phyloP scores from a whole-genome alignment of 163 green algal genomes.

The Scenedesmus sp. region DNA sequence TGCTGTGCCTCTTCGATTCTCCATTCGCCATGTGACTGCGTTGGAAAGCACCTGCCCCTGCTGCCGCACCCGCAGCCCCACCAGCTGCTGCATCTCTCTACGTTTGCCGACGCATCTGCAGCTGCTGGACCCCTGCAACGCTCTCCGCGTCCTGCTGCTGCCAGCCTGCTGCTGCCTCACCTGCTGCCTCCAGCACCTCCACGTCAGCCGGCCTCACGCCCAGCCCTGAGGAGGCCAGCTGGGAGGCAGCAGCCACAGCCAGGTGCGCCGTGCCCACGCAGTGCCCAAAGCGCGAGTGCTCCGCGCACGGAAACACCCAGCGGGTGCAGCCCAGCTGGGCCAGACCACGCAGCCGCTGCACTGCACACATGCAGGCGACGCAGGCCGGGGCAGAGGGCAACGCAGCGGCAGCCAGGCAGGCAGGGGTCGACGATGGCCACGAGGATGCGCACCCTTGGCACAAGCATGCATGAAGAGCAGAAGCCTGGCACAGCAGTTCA shows the following conservation, averaged over 20 bases:
- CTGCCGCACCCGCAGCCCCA: no score
- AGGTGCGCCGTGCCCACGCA: conserved; percentile 77
- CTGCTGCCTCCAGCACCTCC: conserved; percentile 26
- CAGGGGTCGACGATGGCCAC: no score
- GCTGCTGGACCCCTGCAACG: no score
- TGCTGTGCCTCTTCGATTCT: no score
- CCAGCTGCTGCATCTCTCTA: no score
- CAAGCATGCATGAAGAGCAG: no score
- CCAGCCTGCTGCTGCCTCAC: background rate
- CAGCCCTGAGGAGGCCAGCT: background rate
- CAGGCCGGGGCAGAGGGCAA: no score
- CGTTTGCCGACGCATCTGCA: no score
- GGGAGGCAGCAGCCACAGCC: conserved; percentile 36
- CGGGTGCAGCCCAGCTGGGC: conserved; percentile 87
- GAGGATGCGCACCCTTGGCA: no score
- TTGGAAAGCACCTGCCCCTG: no score
- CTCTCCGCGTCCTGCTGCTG: background rate
- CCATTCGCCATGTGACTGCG: no score
- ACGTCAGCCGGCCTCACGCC: background rate
- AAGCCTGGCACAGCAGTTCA: no score
- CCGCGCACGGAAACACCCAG: conserved; percentile 73
- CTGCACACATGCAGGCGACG: conserved; percentile 62
- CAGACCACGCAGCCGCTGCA: conserved; percentile 86
- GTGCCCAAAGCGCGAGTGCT: conserved; percentile 78
- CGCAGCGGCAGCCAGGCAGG: background rate